Evolutionary conservation across 768 basidiomycete species (phyloP).

Genomic region (Pholiota microspora): DNA sequence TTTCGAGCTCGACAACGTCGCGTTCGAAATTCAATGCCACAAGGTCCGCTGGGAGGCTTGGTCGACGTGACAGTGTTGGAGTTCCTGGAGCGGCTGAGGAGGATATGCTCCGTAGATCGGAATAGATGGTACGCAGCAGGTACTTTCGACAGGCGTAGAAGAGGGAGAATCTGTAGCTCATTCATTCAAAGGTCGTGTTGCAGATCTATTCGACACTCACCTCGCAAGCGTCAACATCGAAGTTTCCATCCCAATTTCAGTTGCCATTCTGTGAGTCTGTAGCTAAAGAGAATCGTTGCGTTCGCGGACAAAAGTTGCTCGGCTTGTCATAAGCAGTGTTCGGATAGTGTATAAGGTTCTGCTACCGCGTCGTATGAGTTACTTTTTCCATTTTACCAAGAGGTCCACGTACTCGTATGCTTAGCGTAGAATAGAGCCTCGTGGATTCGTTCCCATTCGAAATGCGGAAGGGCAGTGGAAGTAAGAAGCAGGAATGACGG

Average conservation of each 20-base stretch:
- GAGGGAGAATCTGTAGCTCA: constrained; percentile 37
- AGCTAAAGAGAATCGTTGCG: not conserved
- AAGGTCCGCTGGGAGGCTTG: constrained; percentile 7
- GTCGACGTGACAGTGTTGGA: constrained; percentile 9
- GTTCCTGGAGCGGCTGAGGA: constrained; percentile 21
- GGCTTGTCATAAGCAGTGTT: not conserved
- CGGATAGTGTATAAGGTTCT: too few species aligned
- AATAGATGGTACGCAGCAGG: constrained; percentile 56
- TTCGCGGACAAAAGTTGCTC: not conserved
- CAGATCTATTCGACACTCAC: constrained; percentile 6
- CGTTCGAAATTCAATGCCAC: constrained; percentile 15
- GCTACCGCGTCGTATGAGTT: too few species aligned
- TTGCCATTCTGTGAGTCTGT: constrained; percentile 5
- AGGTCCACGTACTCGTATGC: not conserved
- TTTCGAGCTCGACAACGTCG: constrained; percentile 34
- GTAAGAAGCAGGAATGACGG: not conserved
- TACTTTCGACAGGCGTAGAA: constrained; percentile 61
- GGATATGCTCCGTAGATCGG: constrained; percentile 52
- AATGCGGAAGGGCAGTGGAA: not conserved
- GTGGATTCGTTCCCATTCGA: not conserved
- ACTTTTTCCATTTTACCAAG: not conserved
- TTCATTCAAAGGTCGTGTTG: not conserved
- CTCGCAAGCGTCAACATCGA: constrained; percentile 19
- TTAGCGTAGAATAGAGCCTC: not conserved
- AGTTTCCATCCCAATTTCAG: constrained; percentile 19